phyloP scores from a whole-genome alignment of 73 alveolate genomes.

The Paraurostyla sp. region DNA sequence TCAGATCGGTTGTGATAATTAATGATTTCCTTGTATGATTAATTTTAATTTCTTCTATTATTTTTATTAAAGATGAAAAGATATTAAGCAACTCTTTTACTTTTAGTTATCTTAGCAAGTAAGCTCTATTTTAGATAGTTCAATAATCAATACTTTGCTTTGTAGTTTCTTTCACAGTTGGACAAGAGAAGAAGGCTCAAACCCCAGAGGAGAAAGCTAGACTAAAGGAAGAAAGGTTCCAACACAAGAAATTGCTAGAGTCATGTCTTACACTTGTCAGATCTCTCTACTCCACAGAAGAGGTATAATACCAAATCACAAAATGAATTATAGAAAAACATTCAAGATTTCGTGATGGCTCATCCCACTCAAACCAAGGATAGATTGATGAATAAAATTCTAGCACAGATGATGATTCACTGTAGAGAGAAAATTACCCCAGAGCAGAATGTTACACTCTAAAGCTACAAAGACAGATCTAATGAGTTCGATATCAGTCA shows the following conservation, averaged over 20 bases:
- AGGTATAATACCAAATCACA: neutral
- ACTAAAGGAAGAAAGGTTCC: slow-evolving; percentile 29
- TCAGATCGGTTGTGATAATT: slow-evolving; percentile 31
- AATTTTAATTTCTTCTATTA: neutral
- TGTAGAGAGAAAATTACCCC: slow-evolving; percentile 54
- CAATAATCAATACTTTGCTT: neutral
- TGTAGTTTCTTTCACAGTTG: neutral
- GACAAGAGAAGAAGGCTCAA: neutral
- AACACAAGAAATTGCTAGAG: slow-evolving; percentile 40
- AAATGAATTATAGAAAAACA: slow-evolving; percentile 19
- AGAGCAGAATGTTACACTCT: slow-evolving; percentile 26
- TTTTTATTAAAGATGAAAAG: slow-evolving; percentile 36
- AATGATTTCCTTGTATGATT: no score
- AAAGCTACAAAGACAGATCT: slow-evolving; percentile 26
- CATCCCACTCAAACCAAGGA: slow-evolving; percentile 58
- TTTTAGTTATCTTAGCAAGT: neutral
- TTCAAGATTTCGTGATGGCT: slow-evolving; percentile 55
- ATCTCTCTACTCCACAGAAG: slow-evolving; percentile 55
- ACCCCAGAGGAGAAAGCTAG: slow-evolving; percentile 42
- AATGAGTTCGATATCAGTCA: slow-evolving; percentile 21
- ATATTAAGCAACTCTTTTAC: slow-evolving; percentile 20
- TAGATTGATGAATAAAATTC: slow-evolving; percentile 40
- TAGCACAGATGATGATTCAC: slow-evolving; percentile 54
- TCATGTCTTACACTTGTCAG: slow-evolving; percentile 60
- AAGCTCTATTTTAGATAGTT: neutral